Evolutionary conservation across 805 yeast genomes (phyloP).

Genomic region (Zygotorulaspora danielsina): DNA sequence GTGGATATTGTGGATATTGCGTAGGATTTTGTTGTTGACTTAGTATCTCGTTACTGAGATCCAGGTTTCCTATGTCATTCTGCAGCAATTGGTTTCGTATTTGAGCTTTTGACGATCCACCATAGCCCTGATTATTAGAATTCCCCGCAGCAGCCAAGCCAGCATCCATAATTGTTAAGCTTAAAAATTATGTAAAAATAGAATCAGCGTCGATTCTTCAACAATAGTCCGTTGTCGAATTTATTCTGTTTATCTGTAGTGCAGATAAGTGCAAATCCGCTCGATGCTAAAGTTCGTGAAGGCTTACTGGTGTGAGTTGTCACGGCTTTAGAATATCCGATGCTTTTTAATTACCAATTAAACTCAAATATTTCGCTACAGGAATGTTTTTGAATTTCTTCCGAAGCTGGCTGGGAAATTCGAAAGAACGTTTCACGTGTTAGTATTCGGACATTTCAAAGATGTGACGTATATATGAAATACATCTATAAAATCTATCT

Average conservation of each 20-base stretch:
- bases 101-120: constrained; percentile 3
- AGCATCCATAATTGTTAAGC: constrained; percentile 31
- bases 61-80: constrained; percentile 42
- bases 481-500: not conserved
- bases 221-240: too few species aligned
- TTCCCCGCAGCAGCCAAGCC: constrained; percentile 29
- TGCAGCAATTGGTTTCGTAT: constrained; percentile 39
- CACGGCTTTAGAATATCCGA: too few species aligned
- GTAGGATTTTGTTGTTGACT: constrained; percentile 9
- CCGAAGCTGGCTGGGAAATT: not conserved
- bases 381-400: not conserved
- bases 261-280: too few species aligned
- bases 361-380: too few species aligned
- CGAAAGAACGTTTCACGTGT: not conserved
- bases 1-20: constrained; percentile 10
- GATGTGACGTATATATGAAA: not conserved
- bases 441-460: too few species aligned
- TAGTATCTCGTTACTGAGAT: constrained; percentile 42
- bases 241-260: too few species aligned
- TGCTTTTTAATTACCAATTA: too few species aligned
- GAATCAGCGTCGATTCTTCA: not conserved
- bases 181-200: not conserved
- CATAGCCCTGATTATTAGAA: constrained; percentile 3
- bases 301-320: not conserved
- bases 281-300: too few species aligned